Base-by-base conservation (phyloP, 139 green algal species). In the Haematococcus lacustris region DNA sequence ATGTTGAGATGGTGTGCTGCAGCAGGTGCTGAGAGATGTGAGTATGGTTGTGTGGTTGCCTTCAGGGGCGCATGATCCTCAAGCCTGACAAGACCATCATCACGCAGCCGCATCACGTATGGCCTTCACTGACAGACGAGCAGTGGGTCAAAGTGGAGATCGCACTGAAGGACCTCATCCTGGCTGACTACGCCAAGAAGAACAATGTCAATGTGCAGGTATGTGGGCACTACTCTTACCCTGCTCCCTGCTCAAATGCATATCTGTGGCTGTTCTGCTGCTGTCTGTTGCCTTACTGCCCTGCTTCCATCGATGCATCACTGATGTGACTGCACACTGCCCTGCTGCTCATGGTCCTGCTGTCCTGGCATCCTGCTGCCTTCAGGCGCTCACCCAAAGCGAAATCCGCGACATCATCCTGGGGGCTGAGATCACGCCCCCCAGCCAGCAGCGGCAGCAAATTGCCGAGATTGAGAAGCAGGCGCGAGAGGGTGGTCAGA, bases 401-500 rank as follows among this genome's bases (percentile, higher is more conserved):
- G 96, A 99, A 91, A 97, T 99, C 83, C 86, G 96, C 17, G 96
- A 99, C 86, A 99, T 99, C 85, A 99, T 99, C 75, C 82, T 99
- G 75, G 96, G 96, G 37, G 95, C 96, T 23, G 96, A 99, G 82
- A 99, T 99, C 84, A 93, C 94, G 57, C 95, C 96, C 34, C 96
- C 96, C 40, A 88, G 64, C 30, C 83, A 93, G 81, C 96, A 99
- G 87, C 91, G 96, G 25, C 94, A 99, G 90, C 92, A 98, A 89
- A 98, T 98, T 61, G 95, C 96, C 2, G 96, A 98, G 77, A 98
- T 99, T 66, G 96, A 99, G 87, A 98, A 98, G 88, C 90, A 96
- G 85, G 89, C 89, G 66, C 80, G 87, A 2, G 89, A 94, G 80
- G 88, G 88, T 17, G 87, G 84, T 25, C 88, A 96, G 81, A 86